Base-by-base conservation (phyloP, 2,329 filamentous ascomycete genomes). In the Chaetomium sp. region DNA sequence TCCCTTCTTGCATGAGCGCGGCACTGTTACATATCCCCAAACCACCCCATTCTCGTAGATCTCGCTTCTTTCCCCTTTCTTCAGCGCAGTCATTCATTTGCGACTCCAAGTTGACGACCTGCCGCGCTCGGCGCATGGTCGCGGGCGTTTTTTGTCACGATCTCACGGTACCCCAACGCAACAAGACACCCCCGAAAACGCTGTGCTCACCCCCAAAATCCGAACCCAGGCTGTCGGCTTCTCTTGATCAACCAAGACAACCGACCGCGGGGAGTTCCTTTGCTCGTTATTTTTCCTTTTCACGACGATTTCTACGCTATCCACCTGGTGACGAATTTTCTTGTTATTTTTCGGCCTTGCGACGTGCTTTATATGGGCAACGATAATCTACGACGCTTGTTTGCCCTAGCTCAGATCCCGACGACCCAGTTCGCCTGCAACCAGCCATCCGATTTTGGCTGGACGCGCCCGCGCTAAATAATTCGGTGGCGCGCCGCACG, bases 51-150 rank as follows among this genome's bases (percentile, higher is more conserved):
- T 54, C 12, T 55, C 49, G 54, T 51, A 38, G 55, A 58, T 56
- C 53, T 51, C 38, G 37, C 47, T 33, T 49, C 51, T 35, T 35
- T 44, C 44, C 53, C 55, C 49, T 53, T 53, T 50, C 54, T 54
- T 57, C 56, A 56, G 58, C 60, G 56, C 62, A 63, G 63, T 65
- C 63, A 65, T 53, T 65, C 62, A 38, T 65, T 65, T 65, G 60
- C 61, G 60, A 61, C 61, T 58, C 53, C 53, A 56, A 27, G 56
- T 59, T 56, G 48, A 61, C 59, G 56, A 58, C 59, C 59, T 55
- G 63, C 61, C 60, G 63, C 62, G 57, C 60, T 61, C 62, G 63
- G 63, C 63, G 63, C 61, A 62, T 47, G 61, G 57, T 63, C 57
- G 59, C 50, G 51, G 59, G 58, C 19, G 19, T 27, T 27, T 58